Evolutionary conservation across 1,284 basidiomycete species (phyloP), one percentile per base, ranked within the genome.

Genomic region (Anthracocystis panici-leucophaei): DNA sequence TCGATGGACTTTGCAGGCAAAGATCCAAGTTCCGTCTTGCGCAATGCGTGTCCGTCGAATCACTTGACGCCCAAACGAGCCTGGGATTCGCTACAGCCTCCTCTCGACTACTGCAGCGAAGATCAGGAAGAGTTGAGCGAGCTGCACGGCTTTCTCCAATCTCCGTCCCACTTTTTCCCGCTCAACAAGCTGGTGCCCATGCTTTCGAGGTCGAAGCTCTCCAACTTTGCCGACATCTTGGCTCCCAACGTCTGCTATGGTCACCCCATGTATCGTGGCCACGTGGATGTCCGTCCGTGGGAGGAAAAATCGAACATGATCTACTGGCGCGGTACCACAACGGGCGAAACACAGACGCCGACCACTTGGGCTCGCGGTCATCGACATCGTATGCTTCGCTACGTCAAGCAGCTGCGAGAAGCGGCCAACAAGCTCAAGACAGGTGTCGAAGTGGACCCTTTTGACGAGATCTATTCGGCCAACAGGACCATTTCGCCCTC

Each of bases 371-470:
- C 65, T n/a, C 18, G 53, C 3, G 65, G 70, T 2, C 70, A 73
- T 49, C 70, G 70, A 12, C 70, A 73, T 14, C 65, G 70, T 3
- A 62, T 64, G 61, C 29, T 67, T 44, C 65, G 70, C 6, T 65
- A 73, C 41, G 56, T 61, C 53, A 73, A 68, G 53, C 70, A 73
- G 55, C 61, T 73, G 4, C 64, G 65, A 9, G 70, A 73, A 46
- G 70, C 70, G 9, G 57, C 65, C 52, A 60, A 46, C 57, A 67
- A 67, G 45, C 49, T 73, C 9, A 50, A 25, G 3, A 51, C 25
- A 0, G 57, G 70, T 3, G 53, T 57, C 29, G 70, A 73, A 35
- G 23, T 35, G 40, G 70, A 73, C 27, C 65, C 70, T 1, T 44
- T 64, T 7, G 70, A 73, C 27, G 6, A 25, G 20, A 51, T 56